Evolutionary conservation across 345 rosid genomes (phyloP).

Genomic region (Stellera chamaejasme): DNA sequence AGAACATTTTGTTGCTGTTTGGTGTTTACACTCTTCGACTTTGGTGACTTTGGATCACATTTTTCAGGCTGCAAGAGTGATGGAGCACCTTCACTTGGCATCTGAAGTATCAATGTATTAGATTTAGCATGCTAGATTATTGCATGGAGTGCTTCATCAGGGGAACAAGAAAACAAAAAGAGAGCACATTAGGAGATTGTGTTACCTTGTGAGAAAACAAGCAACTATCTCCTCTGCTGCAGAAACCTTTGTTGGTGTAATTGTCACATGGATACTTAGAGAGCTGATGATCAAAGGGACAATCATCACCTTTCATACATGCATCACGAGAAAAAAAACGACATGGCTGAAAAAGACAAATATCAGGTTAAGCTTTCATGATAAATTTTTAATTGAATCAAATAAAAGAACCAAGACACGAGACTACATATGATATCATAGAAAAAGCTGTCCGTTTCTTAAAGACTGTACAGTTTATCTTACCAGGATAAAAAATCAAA

Average conservation of each 20-base stretch:
- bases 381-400: not conserved
- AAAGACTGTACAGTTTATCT: slow-evolving; percentile 1
- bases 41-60: slow-evolving; percentile 17
- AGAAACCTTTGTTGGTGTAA: slow-evolving; percentile 43
- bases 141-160: no score
- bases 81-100: slow-evolving; percentile 21
- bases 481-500: not conserved
- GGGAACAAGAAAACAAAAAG: not conserved
- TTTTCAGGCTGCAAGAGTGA: slow-evolving; percentile 16
- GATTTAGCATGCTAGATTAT: slow-evolving; percentile 5
- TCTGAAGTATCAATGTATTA: slow-evolving; percentile 15
- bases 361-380: not conserved
- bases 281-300: slow-evolving; percentile 89
- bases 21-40: slow-evolving; percentile 13
- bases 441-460: not conserved
- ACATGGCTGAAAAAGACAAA: slow-evolving; percentile 70
- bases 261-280: slow-evolving; percentile 73
- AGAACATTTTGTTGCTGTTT: slow-evolving; percentile 19
- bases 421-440: not conserved
- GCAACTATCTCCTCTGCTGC: slow-evolving; percentile 66
- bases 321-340: slow-evolving; percentile 68
- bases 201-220: slow-evolving; percentile 88
- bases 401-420: not conserved
- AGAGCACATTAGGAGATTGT: slow-evolving; percentile 4
- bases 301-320: slow-evolving; percentile 87